Evolutionary conservation across 129 eudicot genomes (phyloP).

Genomic region (Oenanthe sinensis): DNA sequence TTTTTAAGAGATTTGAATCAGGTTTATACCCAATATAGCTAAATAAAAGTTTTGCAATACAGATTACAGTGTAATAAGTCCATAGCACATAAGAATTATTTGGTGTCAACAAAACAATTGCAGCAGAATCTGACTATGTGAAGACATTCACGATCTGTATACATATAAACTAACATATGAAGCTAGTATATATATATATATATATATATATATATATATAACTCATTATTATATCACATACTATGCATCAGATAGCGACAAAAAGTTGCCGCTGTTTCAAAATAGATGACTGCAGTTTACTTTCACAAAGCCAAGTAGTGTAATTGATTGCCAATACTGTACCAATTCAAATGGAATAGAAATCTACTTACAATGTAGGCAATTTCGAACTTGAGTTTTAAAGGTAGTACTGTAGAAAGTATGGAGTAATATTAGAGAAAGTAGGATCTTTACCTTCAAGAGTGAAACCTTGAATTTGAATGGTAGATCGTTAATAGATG

Average conservation of each 20-base stretch:
- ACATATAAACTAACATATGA: neutral
- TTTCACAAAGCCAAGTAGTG: neutral
- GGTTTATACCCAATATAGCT: neutral
- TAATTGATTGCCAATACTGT: neutral
- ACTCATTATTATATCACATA: neutral
- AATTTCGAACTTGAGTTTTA: neutral
- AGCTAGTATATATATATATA: too few species aligned
- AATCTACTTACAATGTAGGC: neutral
- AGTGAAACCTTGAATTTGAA: constrained; percentile 71
- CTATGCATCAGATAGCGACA: neutral
- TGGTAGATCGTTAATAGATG: constrained; percentile 88
- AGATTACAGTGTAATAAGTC: neutral
- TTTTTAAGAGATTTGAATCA: neutral
- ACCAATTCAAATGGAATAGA: neutral
- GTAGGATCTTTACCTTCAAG: constrained; percentile 48
- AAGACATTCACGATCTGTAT: neutral
- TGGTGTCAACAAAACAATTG: neutral
- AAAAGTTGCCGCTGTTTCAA: neutral
- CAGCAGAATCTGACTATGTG: neutral
- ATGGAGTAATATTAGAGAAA: neutral
- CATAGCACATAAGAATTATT: neutral
- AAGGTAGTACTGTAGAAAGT: neutral
- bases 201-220: too few species aligned
- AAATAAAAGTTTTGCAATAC: neutral
- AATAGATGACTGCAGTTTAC: neutral